A percentile compares a stretch with the other conserved stretches of the same genome.
Evolutionary conservation across 257 asterid species (phyloP).

Genomic region (Petunia axillaris): DNA sequence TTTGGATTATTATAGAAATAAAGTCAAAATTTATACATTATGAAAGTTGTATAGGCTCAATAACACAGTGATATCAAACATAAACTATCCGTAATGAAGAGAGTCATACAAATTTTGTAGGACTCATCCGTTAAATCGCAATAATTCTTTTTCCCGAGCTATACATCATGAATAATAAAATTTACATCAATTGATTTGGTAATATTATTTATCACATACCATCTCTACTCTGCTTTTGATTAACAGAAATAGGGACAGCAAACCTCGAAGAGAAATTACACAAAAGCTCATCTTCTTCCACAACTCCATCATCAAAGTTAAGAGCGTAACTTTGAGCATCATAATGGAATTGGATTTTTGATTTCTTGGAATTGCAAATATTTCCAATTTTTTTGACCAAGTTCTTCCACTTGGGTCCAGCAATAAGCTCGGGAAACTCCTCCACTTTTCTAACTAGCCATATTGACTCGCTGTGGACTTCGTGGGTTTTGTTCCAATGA

Average conservation of each 20-base stretch:
- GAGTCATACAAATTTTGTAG: background rate
- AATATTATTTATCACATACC: slow-evolving; percentile 27
- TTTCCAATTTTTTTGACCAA: slow-evolving; percentile 39
- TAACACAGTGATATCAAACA: background rate
- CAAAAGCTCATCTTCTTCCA: slow-evolving; percentile 37
- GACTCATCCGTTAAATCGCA: background rate
- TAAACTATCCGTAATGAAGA: too few relatives aligned
- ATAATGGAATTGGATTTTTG: slow-evolving; percentile 45
- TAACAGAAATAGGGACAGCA: slow-evolving; percentile 38
- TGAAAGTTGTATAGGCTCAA: background rate
- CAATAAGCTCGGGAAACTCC: slow-evolving; percentile 2
- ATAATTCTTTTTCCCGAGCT: background rate
- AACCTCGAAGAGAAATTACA: slow-evolving; percentile 63
- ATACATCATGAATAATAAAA: background rate
- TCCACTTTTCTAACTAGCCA: slow-evolving; percentile 34
- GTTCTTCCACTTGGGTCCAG: slow-evolving; percentile 29
- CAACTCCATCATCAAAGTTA: slow-evolving; percentile 56
- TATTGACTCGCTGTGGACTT: slow-evolving; percentile 27
- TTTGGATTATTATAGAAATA: background rate
- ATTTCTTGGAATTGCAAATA: slow-evolving; percentile 35
- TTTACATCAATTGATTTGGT: too few relatives aligned
- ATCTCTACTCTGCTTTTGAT: slow-evolving; percentile 38
- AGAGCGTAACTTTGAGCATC: slow-evolving; percentile 73
- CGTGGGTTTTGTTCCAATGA: background rate
- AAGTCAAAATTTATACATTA: background rate